Conservation (phyloP, 148 eudicot genomes). For the Persicaria maculosa region DNA sequence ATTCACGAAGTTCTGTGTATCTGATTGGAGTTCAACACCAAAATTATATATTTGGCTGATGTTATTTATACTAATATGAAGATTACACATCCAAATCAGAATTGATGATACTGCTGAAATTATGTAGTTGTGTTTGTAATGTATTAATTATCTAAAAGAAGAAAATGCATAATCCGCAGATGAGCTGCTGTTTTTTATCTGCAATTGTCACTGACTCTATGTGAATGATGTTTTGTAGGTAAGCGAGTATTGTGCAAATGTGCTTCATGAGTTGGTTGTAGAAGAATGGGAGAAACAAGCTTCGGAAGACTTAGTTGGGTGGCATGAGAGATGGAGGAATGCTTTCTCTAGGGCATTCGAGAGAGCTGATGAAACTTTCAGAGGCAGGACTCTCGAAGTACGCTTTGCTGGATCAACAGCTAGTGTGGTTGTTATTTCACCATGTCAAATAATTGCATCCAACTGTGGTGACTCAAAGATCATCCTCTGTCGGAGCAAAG, state of each 20-base stretch:
- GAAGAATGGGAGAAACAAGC: conserved; percentile 10
- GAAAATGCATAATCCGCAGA: not conserved
- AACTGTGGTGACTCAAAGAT: conserved; percentile 9
- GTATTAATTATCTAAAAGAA: not conserved
- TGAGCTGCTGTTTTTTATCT: not conserved
- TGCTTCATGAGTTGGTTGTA: not conserved
- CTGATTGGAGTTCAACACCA: not conserved
- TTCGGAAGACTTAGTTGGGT: not conserved
- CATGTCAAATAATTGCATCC: conserved; percentile 7
- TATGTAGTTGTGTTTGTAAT: not conserved
- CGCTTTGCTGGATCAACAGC: conserved; percentile 6
- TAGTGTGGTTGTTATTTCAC: conserved; percentile 3
- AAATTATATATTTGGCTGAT: not conserved
- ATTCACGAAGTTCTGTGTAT: not conserved
- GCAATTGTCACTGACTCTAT: not conserved
- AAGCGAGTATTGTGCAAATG: conserved; percentile 6
- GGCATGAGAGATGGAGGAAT: conserved; percentile 3
- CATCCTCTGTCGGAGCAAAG: conserved; percentile 5
- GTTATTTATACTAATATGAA: not conserved
- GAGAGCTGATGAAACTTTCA: conserved; percentile 10
- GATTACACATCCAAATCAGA: not conserved
- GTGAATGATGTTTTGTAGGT: not conserved
- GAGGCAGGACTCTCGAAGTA: conserved; percentile 8
- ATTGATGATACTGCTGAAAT: not conserved
- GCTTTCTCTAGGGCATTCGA: conserved; percentile 9